A percentile compares a stretch with the other conserved stretches of the same genome.
These are phyloP conservation scores for Euptelea pleiosperma DNA, from an alignment of 164 flowering plant species.

Conservation along the genomic window DNA sequence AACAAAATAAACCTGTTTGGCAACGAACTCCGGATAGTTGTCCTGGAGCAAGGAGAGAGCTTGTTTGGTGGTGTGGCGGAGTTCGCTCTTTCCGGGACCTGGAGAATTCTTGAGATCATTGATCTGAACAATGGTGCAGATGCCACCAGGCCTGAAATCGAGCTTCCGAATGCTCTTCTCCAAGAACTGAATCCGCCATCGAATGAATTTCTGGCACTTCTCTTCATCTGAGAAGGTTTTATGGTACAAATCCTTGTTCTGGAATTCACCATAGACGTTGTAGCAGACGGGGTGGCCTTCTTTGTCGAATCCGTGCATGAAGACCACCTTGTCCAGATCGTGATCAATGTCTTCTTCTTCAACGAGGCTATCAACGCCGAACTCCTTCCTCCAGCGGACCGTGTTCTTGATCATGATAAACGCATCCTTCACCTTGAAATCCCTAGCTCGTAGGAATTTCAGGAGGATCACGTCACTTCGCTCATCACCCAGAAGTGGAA, in stretches of 20 bases:
- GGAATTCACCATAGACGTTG: conserved; percentile 72
- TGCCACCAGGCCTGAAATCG: conserved; percentile 64
- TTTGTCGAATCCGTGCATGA: conserved; percentile 55
- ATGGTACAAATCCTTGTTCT: conserved; percentile 63
- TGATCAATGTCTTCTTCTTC: conserved; percentile 53
- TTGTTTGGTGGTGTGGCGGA: conserved; percentile 55
- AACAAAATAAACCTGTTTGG: conserved; percentile 65
- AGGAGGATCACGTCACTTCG: conserved; percentile 62
- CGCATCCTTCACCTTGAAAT: conserved; percentile 78
- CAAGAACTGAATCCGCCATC: conserved; percentile 72
- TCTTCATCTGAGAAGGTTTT: conserved; percentile 62
- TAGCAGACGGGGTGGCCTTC: conserved; percentile 83
- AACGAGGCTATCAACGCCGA: conserved; percentile 52
- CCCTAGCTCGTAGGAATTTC: conserved; percentile 80
- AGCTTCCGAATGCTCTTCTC: conserved; percentile 75
- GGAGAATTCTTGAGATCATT: conserved; percentile 74
- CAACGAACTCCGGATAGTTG: conserved; percentile 85
- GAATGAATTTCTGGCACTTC: conserved; percentile 57
- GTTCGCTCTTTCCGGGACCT: conserved; percentile 54
- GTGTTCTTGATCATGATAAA: conserved; percentile 68
- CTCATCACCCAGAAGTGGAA: conserved; percentile 63
- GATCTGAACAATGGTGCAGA: conserved; percentile 64
- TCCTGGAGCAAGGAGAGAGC: conserved; percentile 76
- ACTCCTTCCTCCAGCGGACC: conserved; percentile 68
- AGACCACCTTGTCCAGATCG: conserved; percentile 69